Percentiles rank a stretch among this genome's conserved stretches.
Evolutionary conservation across 768 basidiomycete genomes (phyloP).

Genomic region (Galerina marginata): DNA sequence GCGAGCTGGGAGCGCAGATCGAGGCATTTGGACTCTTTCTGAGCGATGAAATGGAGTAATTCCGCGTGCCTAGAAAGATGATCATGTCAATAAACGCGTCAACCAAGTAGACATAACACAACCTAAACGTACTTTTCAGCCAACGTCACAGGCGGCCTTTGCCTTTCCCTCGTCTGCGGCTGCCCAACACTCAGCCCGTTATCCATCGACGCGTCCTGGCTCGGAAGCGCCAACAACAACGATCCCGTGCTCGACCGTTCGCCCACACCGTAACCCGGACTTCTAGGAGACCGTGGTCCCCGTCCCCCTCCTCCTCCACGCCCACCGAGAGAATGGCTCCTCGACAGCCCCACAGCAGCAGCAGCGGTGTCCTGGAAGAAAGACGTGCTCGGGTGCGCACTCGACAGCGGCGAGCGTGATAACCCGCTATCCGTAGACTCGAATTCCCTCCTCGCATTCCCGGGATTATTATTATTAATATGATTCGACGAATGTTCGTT

Average conservation of each 20-base stretch:
- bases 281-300: slow-evolving; percentile 15
- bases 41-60: slow-evolving; percentile 82
- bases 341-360: slow-evolving; percentile 10
- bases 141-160: slow-evolving; percentile 60
- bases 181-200: too few relatives aligned
- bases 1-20: slow-evolving; percentile 79
- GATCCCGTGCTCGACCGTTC: slow-evolving; percentile 20
- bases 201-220: too few relatives aligned
- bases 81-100: background rate
- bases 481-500: slow-evolving; percentile 11
- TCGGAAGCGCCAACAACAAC: background rate
- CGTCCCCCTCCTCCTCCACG: background rate
- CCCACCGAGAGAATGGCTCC: slow-evolving; percentile 18
- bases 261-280: slow-evolving; percentile 10
- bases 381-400: slow-evolving; percentile 5
- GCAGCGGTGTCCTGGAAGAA: slow-evolving; percentile 7
- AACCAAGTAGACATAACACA: background rate
- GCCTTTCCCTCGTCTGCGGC: slow-evolving; percentile 23
- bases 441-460: background rate
- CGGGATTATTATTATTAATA: slow-evolving; percentile 5
- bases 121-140: slow-evolving; percentile 62
- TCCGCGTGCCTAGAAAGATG: slow-evolving; percentile 69
- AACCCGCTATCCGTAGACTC: background rate
- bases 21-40: slow-evolving; percentile 84
- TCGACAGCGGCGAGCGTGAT: slow-evolving; percentile 18